These are phyloP conservation scores for Cryptosporidium canis DNA, from an alignment of 169 alveolate genomes.

Conservation along the genomic window DNA sequence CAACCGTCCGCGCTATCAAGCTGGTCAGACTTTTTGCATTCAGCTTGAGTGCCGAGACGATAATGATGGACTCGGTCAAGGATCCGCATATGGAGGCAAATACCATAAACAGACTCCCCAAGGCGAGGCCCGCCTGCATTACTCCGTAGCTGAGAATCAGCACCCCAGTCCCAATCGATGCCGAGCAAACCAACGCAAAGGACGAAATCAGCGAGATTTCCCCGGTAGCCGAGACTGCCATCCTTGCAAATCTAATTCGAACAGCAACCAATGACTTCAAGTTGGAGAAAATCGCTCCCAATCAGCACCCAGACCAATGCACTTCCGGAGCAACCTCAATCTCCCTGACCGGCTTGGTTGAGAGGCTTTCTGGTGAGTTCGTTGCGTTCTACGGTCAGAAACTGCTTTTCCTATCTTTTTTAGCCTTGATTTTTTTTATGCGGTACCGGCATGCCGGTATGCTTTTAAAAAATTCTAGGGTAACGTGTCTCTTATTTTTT, in stretches of 20 bases:
- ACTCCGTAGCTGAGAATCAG: slow-evolving; percentile 67
- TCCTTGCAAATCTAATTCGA: not conserved
- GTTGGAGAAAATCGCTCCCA: not conserved
- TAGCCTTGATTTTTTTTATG: not conserved
- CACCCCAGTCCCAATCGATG: slow-evolving; percentile 62
- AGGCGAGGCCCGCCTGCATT: slow-evolving; percentile 60
- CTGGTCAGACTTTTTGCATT: slow-evolving; percentile 38
- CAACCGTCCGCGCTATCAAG: slow-evolving; percentile 47
- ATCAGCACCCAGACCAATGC: not conserved
- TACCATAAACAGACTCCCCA: slow-evolving; percentile 34
- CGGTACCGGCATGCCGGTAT: slow-evolving; percentile 12
- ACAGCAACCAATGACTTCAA: not conserved
- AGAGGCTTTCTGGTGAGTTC: too few relatives aligned
- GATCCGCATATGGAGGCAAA: slow-evolving; percentile 48
- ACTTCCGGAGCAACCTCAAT: not conserved
- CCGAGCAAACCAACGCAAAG: slow-evolving; percentile 49
- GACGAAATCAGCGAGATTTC: slow-evolving; percentile 38
- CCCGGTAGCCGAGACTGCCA: slow-evolving; percentile 33
- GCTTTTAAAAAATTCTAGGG: not conserved
- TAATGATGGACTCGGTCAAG: slow-evolving; percentile 42
- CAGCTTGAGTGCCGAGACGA: slow-evolving; percentile 39
- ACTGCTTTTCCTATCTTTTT: not conserved
- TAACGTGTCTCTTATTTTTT: not conserved
- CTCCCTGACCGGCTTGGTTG: too few relatives aligned
- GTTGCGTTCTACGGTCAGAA: not conserved